Evolutionary conservation across 148 eudicot species (phyloP).

Genomic region (Amaranthus hypochondriacus): DNA sequence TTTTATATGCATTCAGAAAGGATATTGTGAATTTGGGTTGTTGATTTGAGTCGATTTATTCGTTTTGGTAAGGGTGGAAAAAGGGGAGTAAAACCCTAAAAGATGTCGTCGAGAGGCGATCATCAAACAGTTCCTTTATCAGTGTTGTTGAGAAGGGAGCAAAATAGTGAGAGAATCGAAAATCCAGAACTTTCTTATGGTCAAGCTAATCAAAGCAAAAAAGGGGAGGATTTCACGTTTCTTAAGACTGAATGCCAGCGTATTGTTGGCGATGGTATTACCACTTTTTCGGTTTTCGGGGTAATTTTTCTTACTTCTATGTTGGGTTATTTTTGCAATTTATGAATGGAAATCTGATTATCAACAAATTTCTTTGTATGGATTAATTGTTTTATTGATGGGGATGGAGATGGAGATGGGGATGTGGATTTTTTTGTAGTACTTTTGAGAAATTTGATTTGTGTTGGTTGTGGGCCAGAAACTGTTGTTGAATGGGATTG

Average conservation of each 20-base stretch:
- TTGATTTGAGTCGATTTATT: neutral
- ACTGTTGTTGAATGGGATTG: neutral
- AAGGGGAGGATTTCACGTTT: conserved; percentile 89
- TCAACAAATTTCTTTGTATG: neutral
- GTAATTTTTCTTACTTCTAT: conserved; percentile 27
- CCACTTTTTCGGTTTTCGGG: conserved; percentile 86
- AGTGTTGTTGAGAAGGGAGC: conserved; percentile 74
- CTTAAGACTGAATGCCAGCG: conserved; percentile 85
- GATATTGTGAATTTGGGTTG: neutral
- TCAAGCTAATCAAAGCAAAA: conserved; percentile 78
- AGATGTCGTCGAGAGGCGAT: conserved; percentile 80
- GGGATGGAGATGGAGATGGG: too few relatives aligned
- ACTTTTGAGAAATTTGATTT: neutral
- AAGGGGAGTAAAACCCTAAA: conserved; percentile 8
- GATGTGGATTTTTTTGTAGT: neutral
- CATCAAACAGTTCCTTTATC: conserved; percentile 88
- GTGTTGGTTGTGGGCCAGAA: neutral
- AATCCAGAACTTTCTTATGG: conserved; percentile 68
- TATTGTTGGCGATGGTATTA: conserved; percentile 71
- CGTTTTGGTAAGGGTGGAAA: neutral
- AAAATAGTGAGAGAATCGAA: conserved; percentile 80
- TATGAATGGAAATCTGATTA: too few relatives aligned
- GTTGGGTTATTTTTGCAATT: too few relatives aligned
- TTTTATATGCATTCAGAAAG: neutral
- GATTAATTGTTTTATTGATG: neutral